Evolutionary conservation across 345 rosid species (phyloP).

Genomic region (Turritis glabra): DNA sequence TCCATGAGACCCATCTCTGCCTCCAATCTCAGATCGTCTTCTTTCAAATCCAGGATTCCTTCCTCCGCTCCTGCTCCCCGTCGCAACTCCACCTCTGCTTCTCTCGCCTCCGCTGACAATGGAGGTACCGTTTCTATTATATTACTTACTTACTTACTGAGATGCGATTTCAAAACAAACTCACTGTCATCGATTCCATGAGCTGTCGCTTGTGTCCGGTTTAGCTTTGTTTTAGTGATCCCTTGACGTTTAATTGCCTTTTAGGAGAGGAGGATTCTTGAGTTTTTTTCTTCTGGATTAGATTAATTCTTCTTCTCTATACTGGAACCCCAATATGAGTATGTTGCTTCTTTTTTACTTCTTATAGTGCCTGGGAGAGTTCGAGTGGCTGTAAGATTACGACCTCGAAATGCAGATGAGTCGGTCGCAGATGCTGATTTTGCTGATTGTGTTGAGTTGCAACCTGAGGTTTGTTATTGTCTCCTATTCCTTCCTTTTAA

Average conservation of each 20-base stretch:
- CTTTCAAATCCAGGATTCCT: slow-evolving; percentile 70
- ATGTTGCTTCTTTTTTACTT: background rate
- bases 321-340: no score
- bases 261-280: background rate
- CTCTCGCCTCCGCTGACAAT: slow-evolving; percentile 48
- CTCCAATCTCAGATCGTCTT: slow-evolving; percentile 62
- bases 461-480: slow-evolving; percentile 87
- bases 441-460: slow-evolving; percentile 96
- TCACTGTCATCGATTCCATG: no score
- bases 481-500: slow-evolving; percentile 6
- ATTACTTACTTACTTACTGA: background rate
- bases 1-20: slow-evolving; percentile 46
- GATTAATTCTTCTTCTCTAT: background rate
- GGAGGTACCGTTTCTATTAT: slow-evolving; percentile 55
- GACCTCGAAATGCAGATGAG: slow-evolving; percentile 92
- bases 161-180: background rate
- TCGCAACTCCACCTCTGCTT: slow-evolving; percentile 59
- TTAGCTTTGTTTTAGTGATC: background rate
- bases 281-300: background rate
- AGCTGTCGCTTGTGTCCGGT: no score
- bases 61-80: slow-evolving; percentile 57
- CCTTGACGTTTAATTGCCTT: background rate
- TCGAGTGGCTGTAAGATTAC: slow-evolving; percentile 89
- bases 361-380: slow-evolving; percentile 88
- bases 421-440: slow-evolving; percentile 91